Evolutionary conservation across 2,329 filamentous ascomycete genomes (phyloP).

Genomic region (Hirsutella rhossiliensis): DNA sequence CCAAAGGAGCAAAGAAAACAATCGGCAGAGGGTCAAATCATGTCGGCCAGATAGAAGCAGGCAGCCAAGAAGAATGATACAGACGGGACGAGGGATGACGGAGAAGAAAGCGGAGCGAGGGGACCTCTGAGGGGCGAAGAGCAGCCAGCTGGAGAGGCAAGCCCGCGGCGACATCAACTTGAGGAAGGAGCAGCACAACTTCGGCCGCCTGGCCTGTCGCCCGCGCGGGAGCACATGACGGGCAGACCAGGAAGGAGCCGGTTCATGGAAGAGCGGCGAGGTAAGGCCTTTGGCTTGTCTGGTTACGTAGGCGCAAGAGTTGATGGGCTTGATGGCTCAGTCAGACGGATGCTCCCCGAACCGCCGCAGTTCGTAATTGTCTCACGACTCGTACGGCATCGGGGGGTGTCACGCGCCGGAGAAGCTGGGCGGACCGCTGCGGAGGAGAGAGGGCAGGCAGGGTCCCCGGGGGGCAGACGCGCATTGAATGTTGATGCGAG

Average conservation of each 20-base stretch:
- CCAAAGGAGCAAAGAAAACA: conserved; percentile 17
- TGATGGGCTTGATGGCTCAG: not conserved
- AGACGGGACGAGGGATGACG: not conserved
- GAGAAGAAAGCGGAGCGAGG: not conserved
- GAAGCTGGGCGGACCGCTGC: no score
- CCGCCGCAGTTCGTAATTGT: not conserved
- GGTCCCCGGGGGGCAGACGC: no score
- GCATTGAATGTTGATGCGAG: no score
- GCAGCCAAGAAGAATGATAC: conserved; percentile 10
- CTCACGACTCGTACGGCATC: conserved; percentile 1
- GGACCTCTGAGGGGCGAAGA: not conserved
- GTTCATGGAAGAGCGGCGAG: no score
- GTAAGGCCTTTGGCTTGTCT: no score
- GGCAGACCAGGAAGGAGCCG: no score
- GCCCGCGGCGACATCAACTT: no score
- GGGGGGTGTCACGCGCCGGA: not conserved
- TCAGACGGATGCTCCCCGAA: not conserved
- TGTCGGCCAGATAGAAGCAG: conserved; percentile 14
- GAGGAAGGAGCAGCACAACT: no score
- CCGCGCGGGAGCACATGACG: no score
- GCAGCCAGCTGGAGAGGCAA: no score
- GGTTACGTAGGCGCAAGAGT: not conserved
- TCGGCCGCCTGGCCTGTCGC: no score
- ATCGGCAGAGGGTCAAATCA: conserved; percentile 20
- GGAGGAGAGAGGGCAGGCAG: no score